Conservation (phyloP, 2,329 filamentous ascomycete species). For the Calonectria honghensis region DNA sequence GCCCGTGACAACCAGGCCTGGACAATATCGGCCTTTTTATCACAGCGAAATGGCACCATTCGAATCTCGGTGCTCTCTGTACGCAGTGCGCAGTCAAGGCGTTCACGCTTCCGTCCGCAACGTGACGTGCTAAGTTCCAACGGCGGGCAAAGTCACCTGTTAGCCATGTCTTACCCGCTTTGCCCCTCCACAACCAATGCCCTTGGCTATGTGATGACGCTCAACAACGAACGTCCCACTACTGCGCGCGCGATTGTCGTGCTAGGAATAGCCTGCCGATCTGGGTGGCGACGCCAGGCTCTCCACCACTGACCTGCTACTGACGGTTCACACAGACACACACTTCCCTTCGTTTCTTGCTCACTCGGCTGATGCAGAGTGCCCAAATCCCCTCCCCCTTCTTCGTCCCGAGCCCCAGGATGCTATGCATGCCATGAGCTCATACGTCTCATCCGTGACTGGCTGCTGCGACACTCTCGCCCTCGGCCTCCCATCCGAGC, state of each 20-base stretch:
- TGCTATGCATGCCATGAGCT: constrained; percentile 36
- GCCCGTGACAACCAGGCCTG: neutral
- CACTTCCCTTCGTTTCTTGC: constrained; percentile 26
- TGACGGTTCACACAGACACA: constrained; percentile 21
- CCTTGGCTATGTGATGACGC: constrained; percentile 14
- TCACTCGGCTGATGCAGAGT: constrained; percentile 23
- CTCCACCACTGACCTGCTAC: constrained; percentile 29
- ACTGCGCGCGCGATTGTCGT: constrained; percentile 41
- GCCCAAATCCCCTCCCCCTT: constrained; percentile 24
- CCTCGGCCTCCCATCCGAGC: constrained; percentile 33
- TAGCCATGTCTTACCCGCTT: constrained; percentile 40
- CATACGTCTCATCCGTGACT: constrained; percentile 31
- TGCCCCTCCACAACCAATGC: constrained; percentile 33
- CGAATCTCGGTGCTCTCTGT: constrained; percentile 10
- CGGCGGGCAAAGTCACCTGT: constrained; percentile 36
- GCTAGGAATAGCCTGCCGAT: constrained; percentile 50
- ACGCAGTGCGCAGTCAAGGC: constrained; percentile 11
- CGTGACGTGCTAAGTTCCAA: constrained; percentile 32
- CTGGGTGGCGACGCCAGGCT: constrained; percentile 47
- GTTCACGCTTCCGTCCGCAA: constrained; percentile 28
- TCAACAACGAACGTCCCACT: constrained; percentile 33
- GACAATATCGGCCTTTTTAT: neutral
- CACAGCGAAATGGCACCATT: constrained; percentile 1
- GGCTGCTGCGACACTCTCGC: constrained; percentile 16
- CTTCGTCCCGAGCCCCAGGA: constrained; percentile 29